phyloP scores from a whole-genome alignment of 352 stramenopile genomes.

The Aphanomyces stellatus region DNA sequence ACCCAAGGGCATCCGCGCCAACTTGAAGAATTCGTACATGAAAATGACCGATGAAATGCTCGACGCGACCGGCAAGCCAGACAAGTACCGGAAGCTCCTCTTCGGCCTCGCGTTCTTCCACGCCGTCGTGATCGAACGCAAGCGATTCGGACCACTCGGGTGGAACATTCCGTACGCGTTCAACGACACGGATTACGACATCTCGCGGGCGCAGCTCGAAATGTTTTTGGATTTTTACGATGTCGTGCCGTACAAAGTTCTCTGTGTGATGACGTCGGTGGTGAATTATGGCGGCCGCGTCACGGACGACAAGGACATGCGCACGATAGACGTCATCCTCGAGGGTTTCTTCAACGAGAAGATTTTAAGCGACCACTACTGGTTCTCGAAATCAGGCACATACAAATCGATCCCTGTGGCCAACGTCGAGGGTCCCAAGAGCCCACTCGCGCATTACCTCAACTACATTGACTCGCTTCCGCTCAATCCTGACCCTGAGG shows the following conservation, averaged over 20 bases:
- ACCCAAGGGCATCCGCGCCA: slow-evolving; percentile 23
- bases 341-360: slow-evolving; percentile 36
- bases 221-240: slow-evolving; percentile 86
- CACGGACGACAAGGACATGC: slow-evolving; percentile 87
- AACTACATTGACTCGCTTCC: slow-evolving; percentile 25
- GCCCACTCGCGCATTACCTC: slow-evolving; percentile 11
- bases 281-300: slow-evolving; percentile 92
- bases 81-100: slow-evolving; percentile 24
- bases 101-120: slow-evolving; percentile 50
- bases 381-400: slow-evolving; percentile 54
- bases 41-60: slow-evolving; percentile 80
- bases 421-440: neutral
- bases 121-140: slow-evolving; percentile 28
- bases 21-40: slow-evolving; percentile 49
- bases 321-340: slow-evolving; percentile 41
- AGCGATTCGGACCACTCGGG: slow-evolving; percentile 22
- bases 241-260: slow-evolving; percentile 46
- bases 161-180: slow-evolving; percentile 58
- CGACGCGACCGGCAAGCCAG: slow-evolving; percentile 34
- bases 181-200: slow-evolving; percentile 81
- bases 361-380: slow-evolving; percentile 34
- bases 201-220: slow-evolving; percentile 38
- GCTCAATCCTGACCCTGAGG: slow-evolving; percentile 85
- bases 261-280: slow-evolving; percentile 51
- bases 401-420: slow-evolving; percentile 68